Conservation (phyloP, 768 basidiomycete genomes). For the Podaxis rugospora region DNA sequence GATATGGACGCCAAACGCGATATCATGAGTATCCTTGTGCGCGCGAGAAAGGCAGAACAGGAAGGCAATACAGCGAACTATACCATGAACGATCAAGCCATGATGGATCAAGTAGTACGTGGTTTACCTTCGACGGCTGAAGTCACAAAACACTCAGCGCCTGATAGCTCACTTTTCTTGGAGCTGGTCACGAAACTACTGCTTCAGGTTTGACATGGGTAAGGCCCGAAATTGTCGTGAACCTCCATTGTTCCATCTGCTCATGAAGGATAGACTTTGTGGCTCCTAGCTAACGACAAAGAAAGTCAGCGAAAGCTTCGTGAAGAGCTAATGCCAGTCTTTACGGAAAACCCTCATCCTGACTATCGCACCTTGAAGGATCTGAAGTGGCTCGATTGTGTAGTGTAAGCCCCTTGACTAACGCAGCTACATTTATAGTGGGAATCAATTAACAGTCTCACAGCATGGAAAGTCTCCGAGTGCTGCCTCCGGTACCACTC, state of each 20-base stretch:
- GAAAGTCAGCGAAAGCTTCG: slow-evolving; percentile 47
- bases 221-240: background rate
- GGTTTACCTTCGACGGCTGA: too few relatives aligned
- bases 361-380: slow-evolving; percentile 37
- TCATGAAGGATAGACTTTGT: slow-evolving; percentile 34
- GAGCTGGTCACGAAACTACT: slow-evolving; percentile 43
- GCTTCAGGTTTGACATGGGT: slow-evolving; percentile 49
- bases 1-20: slow-evolving; percentile 31
- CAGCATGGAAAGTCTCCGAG: slow-evolving; percentile 37
- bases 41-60: slow-evolving; percentile 27
- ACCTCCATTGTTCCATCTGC: background rate
- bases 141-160: background rate
- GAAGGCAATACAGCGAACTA: slow-evolving; percentile 22
- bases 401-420: slow-evolving; percentile 25
- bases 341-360: slow-evolving; percentile 26
- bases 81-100: slow-evolving; percentile 30
- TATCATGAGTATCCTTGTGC: slow-evolving; percentile 36
- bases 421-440: background rate
- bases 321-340: slow-evolving; percentile 43
- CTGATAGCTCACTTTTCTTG: slow-evolving; percentile 41
- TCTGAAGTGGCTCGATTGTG: slow-evolving; percentile 35
- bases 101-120: slow-evolving; percentile 36
- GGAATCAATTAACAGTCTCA: background rate
- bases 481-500: slow-evolving; percentile 38
- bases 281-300: slow-evolving; percentile 49